Percentiles rank a stretch among this genome's conserved stretches.
phyloP scores from a whole-genome alignment of 805 yeast genomes.

The Wickerhamia fluorescens region DNA sequence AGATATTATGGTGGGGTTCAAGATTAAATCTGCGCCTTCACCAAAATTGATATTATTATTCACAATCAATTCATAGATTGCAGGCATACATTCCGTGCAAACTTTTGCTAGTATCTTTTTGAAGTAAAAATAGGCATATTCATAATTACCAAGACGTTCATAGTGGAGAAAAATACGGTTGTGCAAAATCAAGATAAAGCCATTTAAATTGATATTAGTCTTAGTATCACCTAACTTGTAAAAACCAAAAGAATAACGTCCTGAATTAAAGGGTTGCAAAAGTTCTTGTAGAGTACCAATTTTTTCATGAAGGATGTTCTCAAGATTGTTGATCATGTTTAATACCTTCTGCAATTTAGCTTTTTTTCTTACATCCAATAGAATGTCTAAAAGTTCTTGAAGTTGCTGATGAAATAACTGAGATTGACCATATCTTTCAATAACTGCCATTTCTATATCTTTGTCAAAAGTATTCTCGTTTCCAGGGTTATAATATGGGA shows the following conservation, averaged over 20 bases:
- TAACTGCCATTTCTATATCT: conserved; percentile 30
- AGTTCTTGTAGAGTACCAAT: conserved; percentile 1
- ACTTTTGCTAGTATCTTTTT: conserved; percentile 20
- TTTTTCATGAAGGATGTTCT: neutral
- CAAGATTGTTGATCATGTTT: conserved; percentile 4
- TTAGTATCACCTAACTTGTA: conserved; percentile 10
- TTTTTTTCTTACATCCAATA: conserved; percentile 13
- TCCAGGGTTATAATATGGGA: conserved; percentile 29
- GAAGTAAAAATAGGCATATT: conserved; percentile 27
- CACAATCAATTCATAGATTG: conserved; percentile 22
- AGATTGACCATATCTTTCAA: conserved; percentile 22
- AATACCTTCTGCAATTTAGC: conserved; percentile 14
- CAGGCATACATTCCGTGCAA: conserved; percentile 24
- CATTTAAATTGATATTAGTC: conserved; percentile 10
- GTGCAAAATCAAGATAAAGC: conserved; percentile 19
- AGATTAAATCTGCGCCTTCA: conserved; percentile 29
- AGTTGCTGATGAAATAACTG: conserved; percentile 21
- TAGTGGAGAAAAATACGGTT: conserved; percentile 34
- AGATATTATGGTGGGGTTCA: conserved; percentile 32
- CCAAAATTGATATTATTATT: conserved; percentile 34
- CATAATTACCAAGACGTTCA: conserved; percentile 20
- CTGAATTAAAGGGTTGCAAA: conserved; percentile 4
- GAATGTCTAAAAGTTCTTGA: conserved; percentile 17
- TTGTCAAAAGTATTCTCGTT: conserved; percentile 26
- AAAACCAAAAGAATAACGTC: conserved; percentile 3